phyloP scores from a whole-genome alignment of 345 rosid genomes.

The Euphorbia tirucalli region DNA sequence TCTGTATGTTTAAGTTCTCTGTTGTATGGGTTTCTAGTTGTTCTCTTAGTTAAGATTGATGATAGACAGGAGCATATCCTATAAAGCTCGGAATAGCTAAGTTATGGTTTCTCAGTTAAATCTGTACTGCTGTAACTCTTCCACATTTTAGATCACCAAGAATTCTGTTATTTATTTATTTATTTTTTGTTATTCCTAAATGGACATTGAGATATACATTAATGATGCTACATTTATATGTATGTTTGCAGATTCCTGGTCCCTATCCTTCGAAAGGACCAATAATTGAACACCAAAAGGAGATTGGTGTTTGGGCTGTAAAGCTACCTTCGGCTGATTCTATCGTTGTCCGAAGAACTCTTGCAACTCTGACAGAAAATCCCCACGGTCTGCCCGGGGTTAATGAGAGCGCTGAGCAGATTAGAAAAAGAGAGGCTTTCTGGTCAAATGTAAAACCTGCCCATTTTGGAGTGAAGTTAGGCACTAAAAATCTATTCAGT shows the following conservation, averaged over 20 bases:
- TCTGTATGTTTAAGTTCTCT: no score
- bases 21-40: no score
- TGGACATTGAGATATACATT: not conserved
- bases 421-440: conserved; percentile 54
- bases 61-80: no score
- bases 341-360: conserved; percentile 71
- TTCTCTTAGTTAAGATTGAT: no score
- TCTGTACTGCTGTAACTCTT: not conserved
- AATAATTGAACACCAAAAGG: conserved; percentile 57
- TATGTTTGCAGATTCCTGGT: conserved; percentile 67
- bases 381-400: conserved; percentile 68
- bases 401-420: conserved; percentile 58
- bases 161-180: not conserved
- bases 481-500: conserved; percentile 58
- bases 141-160: not conserved
- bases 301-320: conserved; percentile 74
- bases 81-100: no score
- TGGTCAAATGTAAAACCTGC: conserved; percentile 75
- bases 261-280: conserved; percentile 62
- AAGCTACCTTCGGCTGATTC: conserved; percentile 88
- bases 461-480: conserved; percentile 75
- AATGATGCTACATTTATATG: conserved; percentile 1
- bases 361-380: conserved; percentile 56
- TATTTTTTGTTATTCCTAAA: not conserved
- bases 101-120: not conserved